Evolutionary conservation across 2,329 filamentous ascomycete genomes (phyloP).

Genomic region (Phoma sp.): DNA sequence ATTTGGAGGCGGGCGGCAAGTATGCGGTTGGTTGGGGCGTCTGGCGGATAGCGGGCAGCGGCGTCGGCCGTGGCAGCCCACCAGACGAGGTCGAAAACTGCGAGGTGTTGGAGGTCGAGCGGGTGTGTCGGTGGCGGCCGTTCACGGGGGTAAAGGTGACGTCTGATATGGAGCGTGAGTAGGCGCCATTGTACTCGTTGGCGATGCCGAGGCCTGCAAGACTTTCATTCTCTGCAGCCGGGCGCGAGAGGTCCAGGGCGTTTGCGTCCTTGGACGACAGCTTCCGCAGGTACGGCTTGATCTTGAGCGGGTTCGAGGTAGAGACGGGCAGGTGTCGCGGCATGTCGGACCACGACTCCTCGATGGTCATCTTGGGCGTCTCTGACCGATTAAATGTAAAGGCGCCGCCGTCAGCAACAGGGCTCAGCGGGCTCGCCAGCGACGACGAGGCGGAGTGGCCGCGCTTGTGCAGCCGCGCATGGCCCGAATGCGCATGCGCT

Average conservation of each 20-base stretch:
- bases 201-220: constrained; percentile 62
- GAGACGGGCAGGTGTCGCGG: constrained; percentile 34
- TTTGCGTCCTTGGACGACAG: constrained; percentile 58
- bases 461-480: constrained; percentile 52
- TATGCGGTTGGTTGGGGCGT: constrained; percentile 57
- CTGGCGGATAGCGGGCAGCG: constrained; percentile 64
- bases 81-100: constrained; percentile 61
- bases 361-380: constrained; percentile 44
- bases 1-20: constrained; percentile 60
- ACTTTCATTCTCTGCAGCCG: constrained; percentile 62
- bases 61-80: constrained; percentile 57
- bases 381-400: constrained; percentile 45
- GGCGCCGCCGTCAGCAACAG: constrained; percentile 35
- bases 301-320: constrained; percentile 49
- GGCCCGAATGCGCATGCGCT: constrained; percentile 35
- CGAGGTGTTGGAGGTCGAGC: constrained; percentile 63
- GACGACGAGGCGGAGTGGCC: constrained; percentile 50
- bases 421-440: constrained; percentile 45
- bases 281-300: constrained; percentile 65
- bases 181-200: constrained; percentile 49
- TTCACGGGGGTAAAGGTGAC: constrained; percentile 53
- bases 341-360: constrained; percentile 43
- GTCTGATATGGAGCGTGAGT: constrained; percentile 52
- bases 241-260: constrained; percentile 63
- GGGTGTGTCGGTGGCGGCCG: constrained; percentile 54